phyloP scores from a whole-genome alignment of 768 basidiomycete species.

The Sistotremastrum niveocremeum region DNA sequence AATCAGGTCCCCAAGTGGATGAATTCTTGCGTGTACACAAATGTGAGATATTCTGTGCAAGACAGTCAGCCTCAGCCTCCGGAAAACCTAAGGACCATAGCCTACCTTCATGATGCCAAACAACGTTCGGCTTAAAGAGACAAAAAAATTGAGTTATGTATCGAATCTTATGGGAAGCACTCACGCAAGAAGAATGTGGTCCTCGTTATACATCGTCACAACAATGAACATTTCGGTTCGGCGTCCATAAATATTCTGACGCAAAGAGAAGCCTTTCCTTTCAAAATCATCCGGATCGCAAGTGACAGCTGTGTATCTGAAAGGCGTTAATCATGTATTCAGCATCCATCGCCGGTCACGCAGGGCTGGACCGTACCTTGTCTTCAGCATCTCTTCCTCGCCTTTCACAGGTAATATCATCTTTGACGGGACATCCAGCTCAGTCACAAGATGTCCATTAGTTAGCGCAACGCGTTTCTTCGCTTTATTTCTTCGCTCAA shows the following conservation, averaged over 20 bases:
- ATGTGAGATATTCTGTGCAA: conserved; percentile 52
- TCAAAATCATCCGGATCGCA: conserved; percentile 92
- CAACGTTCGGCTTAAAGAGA: conserved; percentile 83
- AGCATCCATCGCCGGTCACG: not conserved
- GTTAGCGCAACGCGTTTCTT: conserved; percentile 77
- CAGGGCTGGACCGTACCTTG: conserved; percentile 32
- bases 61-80: too few relatives aligned
- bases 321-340: not conserved
- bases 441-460: conserved; percentile 79
- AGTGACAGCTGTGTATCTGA: conserved; percentile 64
- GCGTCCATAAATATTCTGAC: conserved; percentile 69
- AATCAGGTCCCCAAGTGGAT: conserved; percentile 90
- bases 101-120: conserved; percentile 77
- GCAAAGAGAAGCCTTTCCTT: conserved; percentile 66
- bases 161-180: not conserved
- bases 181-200: conserved; percentile 16
- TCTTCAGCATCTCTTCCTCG: conserved; percentile 58
- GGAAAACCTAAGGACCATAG: not conserved
- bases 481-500: conserved; percentile 53
- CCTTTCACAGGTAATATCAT: conserved; percentile 62
- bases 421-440: conserved; percentile 73
- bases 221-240: conserved; percentile 88
- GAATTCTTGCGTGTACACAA: conserved; percentile 77
- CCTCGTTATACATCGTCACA: conserved; percentile 93
- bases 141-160: conserved; percentile 6